These are phyloP conservation scores for Tylopilus sp. DNA, from an alignment of 768 basidiomycete species.

Conservation along the genomic window DNA sequence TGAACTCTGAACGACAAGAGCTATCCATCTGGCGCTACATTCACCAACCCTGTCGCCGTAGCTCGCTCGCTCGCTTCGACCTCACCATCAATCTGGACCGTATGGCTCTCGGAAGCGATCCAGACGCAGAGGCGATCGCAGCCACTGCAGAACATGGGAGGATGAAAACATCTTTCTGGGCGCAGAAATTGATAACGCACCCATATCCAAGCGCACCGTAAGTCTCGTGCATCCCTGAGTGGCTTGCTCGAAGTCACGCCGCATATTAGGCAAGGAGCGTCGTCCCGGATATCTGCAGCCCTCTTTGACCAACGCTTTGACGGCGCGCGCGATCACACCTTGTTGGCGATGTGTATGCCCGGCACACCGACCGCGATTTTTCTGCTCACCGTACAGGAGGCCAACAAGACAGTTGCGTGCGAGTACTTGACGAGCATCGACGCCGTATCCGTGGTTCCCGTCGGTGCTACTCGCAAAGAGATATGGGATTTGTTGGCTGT, in stretches of 20 bases:
- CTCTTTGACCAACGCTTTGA: slow-evolving; percentile 67
- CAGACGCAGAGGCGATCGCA: slow-evolving; percentile 41
- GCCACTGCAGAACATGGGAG: slow-evolving; percentile 53
- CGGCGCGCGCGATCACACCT: slow-evolving; percentile 46
- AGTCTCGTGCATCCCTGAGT: slow-evolving; percentile 23
- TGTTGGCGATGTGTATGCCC: slow-evolving; percentile 57
- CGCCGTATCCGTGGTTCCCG: slow-evolving; percentile 52
- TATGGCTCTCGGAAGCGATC: slow-evolving; percentile 56
- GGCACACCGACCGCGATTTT: slow-evolving; percentile 45
- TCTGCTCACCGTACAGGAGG: slow-evolving; percentile 41
- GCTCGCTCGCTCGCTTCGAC: slow-evolving; percentile 52
- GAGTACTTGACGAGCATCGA: slow-evolving; percentile 35
- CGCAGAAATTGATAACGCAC: slow-evolving; percentile 54
- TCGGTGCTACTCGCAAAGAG: slow-evolving; percentile 59
- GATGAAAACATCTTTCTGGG: slow-evolving; percentile 74
- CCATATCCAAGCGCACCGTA: slow-evolving; percentile 51
- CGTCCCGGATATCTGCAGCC: slow-evolving; percentile 44
- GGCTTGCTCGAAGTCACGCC: neutral
- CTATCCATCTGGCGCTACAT: slow-evolving; percentile 73
- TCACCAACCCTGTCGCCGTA: slow-evolving; percentile 43
- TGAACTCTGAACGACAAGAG: slow-evolving; percentile 49
- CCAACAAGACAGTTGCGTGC: slow-evolving; percentile 40
- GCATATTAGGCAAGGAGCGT: slow-evolving; percentile 14
- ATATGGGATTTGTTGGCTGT: slow-evolving; percentile 71
- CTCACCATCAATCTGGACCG: slow-evolving; percentile 61